Base-by-base conservation (phyloP, 305 asterid species). In the Plantago coronopus region DNA sequence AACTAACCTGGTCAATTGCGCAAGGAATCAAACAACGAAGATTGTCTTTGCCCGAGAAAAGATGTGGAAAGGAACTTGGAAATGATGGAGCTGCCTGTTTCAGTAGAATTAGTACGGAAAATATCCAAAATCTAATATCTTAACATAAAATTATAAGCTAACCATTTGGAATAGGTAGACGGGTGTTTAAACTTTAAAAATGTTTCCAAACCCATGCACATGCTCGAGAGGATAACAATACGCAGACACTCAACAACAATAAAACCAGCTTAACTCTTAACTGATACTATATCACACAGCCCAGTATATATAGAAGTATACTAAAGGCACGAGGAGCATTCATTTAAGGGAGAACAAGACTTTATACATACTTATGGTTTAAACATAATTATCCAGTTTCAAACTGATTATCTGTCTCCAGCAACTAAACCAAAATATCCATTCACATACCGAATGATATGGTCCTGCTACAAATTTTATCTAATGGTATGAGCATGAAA, bases 31-130 rank as follows among this genome's bases (percentile, higher is more conserved):
- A 72, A 77, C 98, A 88, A 38, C 93, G 94, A 40, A 73, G 82
- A 69, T 59, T 82, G 48, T 90, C 91, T 76, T 79, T 79, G 54
- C 80, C 87, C 18, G 84, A 60, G 76, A 91, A 91, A 40, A 91
- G 79, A 77, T 88, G 98, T 7, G 96, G 95, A 70, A 91, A 91
- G 54, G 98, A 91, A 74, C 95, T 88, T 18, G 96, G 95, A 72
- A 91, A 91, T 42, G 95, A 88, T 48, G 98, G 98, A 76, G 87
- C 95, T 57, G 96, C 98, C 96, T 91, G 77, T 53, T 23, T 53
- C 48, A 72, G 38, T 64, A 49, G 25, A 49, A 61, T 48, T 62
- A 51, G 31, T 18, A 64, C 37, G 56, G 58, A 13, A 43, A 53
- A 14, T 4, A 16, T 21, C 4, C 23, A 27, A 62, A 45, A 48